Evolutionary conservation across 1,139 yeast genomes (phyloP), one percentile per base, ranked within the genome.

Genomic region (Hyphopichia buzzinii): DNA sequence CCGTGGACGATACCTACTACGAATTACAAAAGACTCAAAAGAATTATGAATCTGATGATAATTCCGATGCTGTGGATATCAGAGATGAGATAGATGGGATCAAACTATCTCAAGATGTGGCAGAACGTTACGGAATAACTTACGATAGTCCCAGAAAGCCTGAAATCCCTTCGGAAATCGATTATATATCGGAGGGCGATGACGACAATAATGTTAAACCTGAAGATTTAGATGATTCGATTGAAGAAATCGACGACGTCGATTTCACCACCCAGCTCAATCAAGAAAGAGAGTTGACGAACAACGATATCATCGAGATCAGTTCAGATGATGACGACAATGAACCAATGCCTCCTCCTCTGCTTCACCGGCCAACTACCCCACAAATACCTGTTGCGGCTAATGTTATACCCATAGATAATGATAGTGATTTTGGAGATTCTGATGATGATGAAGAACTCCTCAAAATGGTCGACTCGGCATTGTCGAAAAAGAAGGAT

Each of bases 191-290:
- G 11, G 37, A 35, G 14, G 22, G 17, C n/a, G 35, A 33, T 16
- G 43, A 40, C 13, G 41, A 38, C 12, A 34, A 30, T 8, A 26
- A 17, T 36, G 29, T n/a, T 27, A 37, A 8, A 42, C 5, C 29
- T 7, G 31, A 29, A 29, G 33, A 42, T 19, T 22, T 23, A 11
- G 56, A 50, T 13, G 64, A 55, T 12, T 64, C 50, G 3, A 56
- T 56, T 3, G 64, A 55, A 24, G 62, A 55, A 33, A 52, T 50
- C 23, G 59, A 50, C 16, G 67, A 50, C 22, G 44, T 41, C 13
- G 54, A 65, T 42, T 60, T 62, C 38, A 58, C 68, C 10, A 65
- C 74, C 0, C 76, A 69, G 39, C 51, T 69, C 30, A 69, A 70
- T 38, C 68, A 67, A 32, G 75, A 69, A 40, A 49, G 76, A 29